A percentile compares a stretch with the other conserved stretches of the same genome.
Conservation (phyloP, 75 land plant genomes). For the Pinus taeda region DNA sequence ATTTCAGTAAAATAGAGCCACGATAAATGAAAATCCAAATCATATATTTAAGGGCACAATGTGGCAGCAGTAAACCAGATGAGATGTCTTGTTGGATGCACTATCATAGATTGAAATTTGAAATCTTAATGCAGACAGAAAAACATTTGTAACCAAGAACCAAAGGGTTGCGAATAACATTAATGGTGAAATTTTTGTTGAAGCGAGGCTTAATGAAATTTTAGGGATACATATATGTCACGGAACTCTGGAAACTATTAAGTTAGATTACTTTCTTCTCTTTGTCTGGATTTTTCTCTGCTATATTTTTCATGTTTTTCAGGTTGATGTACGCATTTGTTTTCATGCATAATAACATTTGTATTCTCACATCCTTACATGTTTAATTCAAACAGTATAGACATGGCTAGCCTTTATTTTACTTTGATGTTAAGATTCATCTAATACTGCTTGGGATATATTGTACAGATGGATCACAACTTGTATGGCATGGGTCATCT, state of each 20-base stretch:
- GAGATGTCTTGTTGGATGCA: too few relatives aligned
- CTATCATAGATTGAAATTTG: too few relatives aligned
- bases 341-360: not conserved
- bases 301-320: not conserved
- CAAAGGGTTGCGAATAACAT: not conserved
- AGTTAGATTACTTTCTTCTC: not conserved
- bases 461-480: conserved; percentile 80
- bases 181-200: not conserved
- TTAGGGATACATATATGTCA: not conserved
- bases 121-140: too few relatives aligned
- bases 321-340: not conserved
- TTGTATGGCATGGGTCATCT: conserved; percentile 93
- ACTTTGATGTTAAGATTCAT: not conserved
- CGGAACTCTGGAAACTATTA: not conserved
- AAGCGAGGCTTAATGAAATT: not conserved
- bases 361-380: not conserved
- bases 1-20: not conserved
- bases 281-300: not conserved
- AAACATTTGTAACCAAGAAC: too few relatives aligned
- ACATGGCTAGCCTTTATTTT: not conserved
- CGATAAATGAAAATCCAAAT: not conserved
- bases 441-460: not conserved
- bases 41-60: too few relatives aligned
- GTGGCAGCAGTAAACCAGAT: too few relatives aligned
- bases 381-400: not conserved